Conservation (phyloP, 1,284 basidiomycete genomes). For the Naganishia liquefaciens region DNA sequence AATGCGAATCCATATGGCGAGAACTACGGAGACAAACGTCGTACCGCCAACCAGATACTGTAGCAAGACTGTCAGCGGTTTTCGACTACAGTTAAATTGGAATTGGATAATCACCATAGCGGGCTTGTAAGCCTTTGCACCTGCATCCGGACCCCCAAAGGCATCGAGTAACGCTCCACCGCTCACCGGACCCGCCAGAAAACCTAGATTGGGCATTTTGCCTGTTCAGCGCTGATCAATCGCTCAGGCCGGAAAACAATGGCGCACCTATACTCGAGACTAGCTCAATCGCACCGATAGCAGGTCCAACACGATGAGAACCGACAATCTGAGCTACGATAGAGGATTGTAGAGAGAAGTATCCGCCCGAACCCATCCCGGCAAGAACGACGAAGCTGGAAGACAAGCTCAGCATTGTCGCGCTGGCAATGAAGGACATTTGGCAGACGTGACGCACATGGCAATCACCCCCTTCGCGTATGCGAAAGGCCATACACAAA, state of each 20-base stretch:
- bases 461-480: slow-evolving; percentile 26
- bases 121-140: slow-evolving; percentile 35
- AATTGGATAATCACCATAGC: slow-evolving; percentile 31
- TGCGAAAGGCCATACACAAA: slow-evolving; percentile 35
- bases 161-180: slow-evolving; percentile 36
- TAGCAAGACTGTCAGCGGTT: background rate
- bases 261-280: slow-evolving; percentile 28
- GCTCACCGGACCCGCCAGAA: slow-evolving; percentile 36
- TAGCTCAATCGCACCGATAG: slow-evolving; percentile 34
- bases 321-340: slow-evolving; percentile 35
- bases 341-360: slow-evolving; percentile 36
- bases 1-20: slow-evolving; percentile 22
- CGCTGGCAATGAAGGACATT: background rate
- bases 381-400: slow-evolving; percentile 33
- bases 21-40: slow-evolving; percentile 6
- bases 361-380: slow-evolving; percentile 36
- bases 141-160: slow-evolving; percentile 34
- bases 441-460: slow-evolving; percentile 10
- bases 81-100: background rate
- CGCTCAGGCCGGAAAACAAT: background rate
- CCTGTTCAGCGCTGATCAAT: background rate
- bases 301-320: slow-evolving; percentile 32
- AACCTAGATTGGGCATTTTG: slow-evolving; percentile 13
- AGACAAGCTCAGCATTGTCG: background rate
- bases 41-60: slow-evolving; percentile 29